Evolutionary conservation across 2,329 filamentous ascomycete genomes (phyloP).

Genomic region (Claviceps capensis): DNA sequence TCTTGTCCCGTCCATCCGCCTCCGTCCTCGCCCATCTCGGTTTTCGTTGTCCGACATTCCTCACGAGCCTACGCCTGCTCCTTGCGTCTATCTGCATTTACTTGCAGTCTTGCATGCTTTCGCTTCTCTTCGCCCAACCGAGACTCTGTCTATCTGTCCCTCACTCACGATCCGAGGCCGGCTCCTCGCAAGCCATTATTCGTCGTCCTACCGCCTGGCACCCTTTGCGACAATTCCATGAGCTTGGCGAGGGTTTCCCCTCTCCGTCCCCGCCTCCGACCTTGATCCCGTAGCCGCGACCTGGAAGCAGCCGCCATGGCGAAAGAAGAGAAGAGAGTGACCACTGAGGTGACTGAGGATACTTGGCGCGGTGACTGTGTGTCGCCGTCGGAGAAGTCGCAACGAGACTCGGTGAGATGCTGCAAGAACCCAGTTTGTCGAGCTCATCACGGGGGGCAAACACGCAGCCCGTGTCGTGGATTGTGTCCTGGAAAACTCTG

Average conservation of each 20-base stretch:
- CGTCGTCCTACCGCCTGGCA: background rate
- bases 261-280: conserved; percentile 1
- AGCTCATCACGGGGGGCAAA: too few relatives aligned
- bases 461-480: too few relatives aligned
- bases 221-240: conserved; percentile 10
- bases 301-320: conserved; percentile 11
- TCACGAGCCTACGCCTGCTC: background rate
- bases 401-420: conserved; percentile 6
- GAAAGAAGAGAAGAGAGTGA: conserved; percentile 17
- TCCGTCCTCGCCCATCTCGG: background rate
- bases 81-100: background rate
- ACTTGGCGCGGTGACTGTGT: conserved; percentile 9
- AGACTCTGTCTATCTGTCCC: background rate
- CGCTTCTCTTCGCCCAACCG: background rate
- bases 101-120: background rate
- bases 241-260: conserved; percentile 7
- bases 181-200: background rate
- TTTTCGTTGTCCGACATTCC: background rate
- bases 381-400: conserved; percentile 6
- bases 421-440: background rate
- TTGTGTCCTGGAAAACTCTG: too few relatives aligned
- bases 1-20: too few relatives aligned
- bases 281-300: background rate
- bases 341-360: conserved; percentile 10
- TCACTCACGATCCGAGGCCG: background rate